Conservation (phyloP, 83 land plant genomes). For the Larix sibirica region DNA sequence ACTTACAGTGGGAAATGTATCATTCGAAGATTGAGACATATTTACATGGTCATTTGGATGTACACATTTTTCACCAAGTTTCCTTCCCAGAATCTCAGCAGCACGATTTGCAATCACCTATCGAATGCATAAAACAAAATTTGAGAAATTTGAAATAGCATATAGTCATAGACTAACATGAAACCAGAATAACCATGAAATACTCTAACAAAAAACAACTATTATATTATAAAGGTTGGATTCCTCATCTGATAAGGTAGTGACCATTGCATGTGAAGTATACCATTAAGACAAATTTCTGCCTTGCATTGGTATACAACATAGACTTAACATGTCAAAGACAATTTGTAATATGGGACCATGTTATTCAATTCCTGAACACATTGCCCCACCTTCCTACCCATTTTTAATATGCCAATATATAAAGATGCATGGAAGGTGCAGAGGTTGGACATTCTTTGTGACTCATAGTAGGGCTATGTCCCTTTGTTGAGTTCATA, state of each 20-base stretch:
- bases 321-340: neutral
- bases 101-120: conserved; percentile 99
- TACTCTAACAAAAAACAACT: neutral
- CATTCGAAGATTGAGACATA: conserved; percentile 95
- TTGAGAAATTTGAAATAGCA: neutral
- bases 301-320: neutral
- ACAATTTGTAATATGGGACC: no score
- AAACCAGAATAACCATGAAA: neutral
- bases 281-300: neutral
- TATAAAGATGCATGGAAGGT: no score
- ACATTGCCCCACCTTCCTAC: neutral
- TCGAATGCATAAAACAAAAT: neutral
- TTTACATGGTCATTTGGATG: conserved; percentile 99
- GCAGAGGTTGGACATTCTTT: no score
- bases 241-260: neutral
- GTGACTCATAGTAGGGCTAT: no score
- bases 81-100: conserved; percentile 83
- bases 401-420: no score
- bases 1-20: conserved; percentile 97
- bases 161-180: neutral
- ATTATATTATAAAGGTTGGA: neutral
- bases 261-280: neutral
- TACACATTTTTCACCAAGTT: conserved; percentile 84
- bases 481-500: no score
- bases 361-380: neutral